Evolutionary conservation across 495 filamentous ascomycete genomes (phyloP).

Genomic region (Aspergillus biplanus): DNA sequence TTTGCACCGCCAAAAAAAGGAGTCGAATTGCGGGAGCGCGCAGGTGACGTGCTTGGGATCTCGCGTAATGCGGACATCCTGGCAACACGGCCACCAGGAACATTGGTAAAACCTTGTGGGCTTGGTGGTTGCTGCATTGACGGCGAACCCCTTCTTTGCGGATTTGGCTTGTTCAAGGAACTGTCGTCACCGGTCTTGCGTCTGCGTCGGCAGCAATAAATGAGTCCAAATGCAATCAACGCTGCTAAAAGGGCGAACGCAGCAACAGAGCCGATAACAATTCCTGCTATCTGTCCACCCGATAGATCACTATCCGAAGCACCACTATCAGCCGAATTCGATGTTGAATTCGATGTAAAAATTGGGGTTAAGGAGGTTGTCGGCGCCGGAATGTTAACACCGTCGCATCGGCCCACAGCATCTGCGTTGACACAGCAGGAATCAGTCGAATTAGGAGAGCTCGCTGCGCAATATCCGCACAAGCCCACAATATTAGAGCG

Average conservation of each 20-base stretch:
- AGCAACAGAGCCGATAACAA: conserved; percentile 80
- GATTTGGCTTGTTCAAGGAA: conserved; percentile 85
- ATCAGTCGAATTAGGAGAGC: conserved; percentile 88
- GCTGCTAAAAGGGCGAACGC: conserved; percentile 69
- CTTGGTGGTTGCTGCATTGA: conserved; percentile 54
- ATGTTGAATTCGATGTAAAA: conserved; percentile 58
- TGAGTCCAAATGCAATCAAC: conserved; percentile 62
- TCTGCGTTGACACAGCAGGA: conserved; percentile 91
- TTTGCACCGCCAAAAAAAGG: conserved; percentile 49
- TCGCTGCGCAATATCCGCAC: conserved; percentile 82
- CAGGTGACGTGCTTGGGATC: conserved; percentile 62
- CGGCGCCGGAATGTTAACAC: conserved; percentile 74
- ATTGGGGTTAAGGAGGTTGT: conserved; percentile 69
- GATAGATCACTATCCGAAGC: conserved; percentile 59
- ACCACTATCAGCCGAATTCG: conserved; percentile 42
- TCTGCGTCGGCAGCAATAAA: conserved; percentile 62
- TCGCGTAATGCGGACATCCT: conserved; percentile 94
- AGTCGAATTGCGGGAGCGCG: conserved; percentile 49
- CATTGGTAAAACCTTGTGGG: conserved; percentile 68
- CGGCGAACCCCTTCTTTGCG: conserved; percentile 61
- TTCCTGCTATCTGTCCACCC: conserved; percentile 85
- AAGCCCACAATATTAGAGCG: conserved; percentile 78
- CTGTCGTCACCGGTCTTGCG: conserved; percentile 62
- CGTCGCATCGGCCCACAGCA: conserved; percentile 67
- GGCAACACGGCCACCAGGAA: conserved; percentile 87